Percentiles rank a stretch among this genome's conserved stretches.
Evolutionary conservation across 495 filamentous ascomycete species (phyloP).

Genomic region (Trichoderma parareesei): DNA sequence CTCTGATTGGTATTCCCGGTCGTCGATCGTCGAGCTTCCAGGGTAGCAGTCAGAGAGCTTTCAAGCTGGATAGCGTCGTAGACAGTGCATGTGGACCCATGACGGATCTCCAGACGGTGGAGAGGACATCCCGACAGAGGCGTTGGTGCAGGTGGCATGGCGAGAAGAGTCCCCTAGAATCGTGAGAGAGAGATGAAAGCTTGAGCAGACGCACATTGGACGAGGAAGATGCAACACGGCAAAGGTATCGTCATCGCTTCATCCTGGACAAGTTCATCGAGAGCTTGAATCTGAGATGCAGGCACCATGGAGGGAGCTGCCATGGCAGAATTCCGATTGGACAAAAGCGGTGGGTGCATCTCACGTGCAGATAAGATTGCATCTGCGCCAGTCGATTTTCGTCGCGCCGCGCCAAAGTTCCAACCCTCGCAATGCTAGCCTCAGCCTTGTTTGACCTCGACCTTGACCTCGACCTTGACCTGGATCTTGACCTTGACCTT

Average conservation of each 20-base stretch:
- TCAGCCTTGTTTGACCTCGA: background rate
- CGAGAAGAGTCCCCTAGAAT: background rate
- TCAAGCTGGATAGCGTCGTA: background rate
- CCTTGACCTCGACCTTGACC: no score
- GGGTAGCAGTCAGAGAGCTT: background rate
- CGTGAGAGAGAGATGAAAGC: background rate
- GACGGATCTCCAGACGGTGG: background rate
- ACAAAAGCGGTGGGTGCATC: background rate
- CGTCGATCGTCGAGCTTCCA: background rate
- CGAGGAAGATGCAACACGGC: background rate
- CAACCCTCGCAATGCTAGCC: background rate
- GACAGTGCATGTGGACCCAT: background rate
- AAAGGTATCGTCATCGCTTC: background rate
- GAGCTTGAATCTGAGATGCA: background rate
- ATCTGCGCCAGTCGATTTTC: constrained; percentile 1
- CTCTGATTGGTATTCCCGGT: background rate
- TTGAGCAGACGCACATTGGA: background rate
- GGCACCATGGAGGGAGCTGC: background rate
- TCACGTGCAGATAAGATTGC: constrained; percentile 12
- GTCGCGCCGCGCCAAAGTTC: constrained; percentile 2
- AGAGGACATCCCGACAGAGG: constrained; percentile 5
- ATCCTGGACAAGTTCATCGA: background rate
- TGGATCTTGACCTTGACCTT: no score
- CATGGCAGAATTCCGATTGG: constrained; percentile 9
- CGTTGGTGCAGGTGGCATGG: background rate